These are phyloP conservation scores for Agaricus subrufescens DNA, from an alignment of 768 basidiomycete genomes.

Conservation along the genomic window DNA sequence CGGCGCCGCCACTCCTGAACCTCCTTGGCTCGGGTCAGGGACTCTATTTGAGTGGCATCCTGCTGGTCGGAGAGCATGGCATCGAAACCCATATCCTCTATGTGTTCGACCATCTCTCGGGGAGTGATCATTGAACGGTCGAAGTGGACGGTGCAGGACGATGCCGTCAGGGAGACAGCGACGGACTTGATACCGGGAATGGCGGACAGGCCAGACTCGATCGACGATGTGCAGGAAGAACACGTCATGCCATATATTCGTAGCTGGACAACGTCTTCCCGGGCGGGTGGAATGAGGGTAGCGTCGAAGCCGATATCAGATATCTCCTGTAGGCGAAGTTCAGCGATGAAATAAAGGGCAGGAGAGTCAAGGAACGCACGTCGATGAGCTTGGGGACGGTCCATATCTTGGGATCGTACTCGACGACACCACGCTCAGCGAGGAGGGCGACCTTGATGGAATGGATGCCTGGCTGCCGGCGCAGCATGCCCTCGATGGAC, in stretches of 20 bases:
- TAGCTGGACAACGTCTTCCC: constrained; percentile 65
- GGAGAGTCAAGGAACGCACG: constrained; percentile 36
- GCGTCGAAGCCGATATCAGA: constrained; percentile 93
- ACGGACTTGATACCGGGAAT: constrained; percentile 73
- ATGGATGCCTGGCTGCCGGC: constrained; percentile 82
- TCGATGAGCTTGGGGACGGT: constrained; percentile 70
- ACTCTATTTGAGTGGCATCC: constrained; percentile 80
- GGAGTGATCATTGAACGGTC: constrained; percentile 70
- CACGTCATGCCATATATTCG: constrained; percentile 93
- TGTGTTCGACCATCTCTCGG: constrained; percentile 83
- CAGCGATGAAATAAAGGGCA: background rate
- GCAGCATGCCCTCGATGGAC: constrained; percentile 84
- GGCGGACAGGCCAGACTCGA: constrained; percentile 63
- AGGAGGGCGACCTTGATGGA: constrained; percentile 95
- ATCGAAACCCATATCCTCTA: constrained; percentile 89
- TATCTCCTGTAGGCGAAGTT: constrained; percentile 61
- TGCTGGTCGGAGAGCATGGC: constrained; percentile 79
- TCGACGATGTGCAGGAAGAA: constrained; percentile 71
- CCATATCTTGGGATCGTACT: constrained; percentile 87
- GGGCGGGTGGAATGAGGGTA: constrained; percentile 59
- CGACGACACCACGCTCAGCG: constrained; percentile 88
- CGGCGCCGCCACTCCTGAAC: constrained; percentile 85
- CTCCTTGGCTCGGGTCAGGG: constrained; percentile 86
- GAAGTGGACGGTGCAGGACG: constrained; percentile 71
- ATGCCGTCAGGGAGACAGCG: constrained; percentile 71